Evolutionary conservation across 108 stramenopile genomes (phyloP).

Genomic region (Tribonema minus): DNA sequence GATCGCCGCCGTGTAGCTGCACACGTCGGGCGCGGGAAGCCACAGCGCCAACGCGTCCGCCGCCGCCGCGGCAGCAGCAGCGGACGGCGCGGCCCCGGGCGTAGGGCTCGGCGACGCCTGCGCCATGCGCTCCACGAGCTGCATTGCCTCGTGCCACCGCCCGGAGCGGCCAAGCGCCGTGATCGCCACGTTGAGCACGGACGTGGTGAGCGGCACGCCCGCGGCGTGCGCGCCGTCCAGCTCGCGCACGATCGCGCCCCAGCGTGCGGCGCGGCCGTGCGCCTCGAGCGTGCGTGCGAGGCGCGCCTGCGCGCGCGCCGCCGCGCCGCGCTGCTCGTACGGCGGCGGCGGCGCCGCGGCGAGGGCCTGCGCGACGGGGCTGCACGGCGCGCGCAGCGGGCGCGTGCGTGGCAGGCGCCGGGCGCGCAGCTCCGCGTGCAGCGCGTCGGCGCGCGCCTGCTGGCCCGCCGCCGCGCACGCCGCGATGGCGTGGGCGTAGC

Average conservation of each 20-base stretch:
- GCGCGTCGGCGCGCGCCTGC: too few relatives aligned
- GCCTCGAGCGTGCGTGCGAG: too few relatives aligned
- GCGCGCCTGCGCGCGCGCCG: too few relatives aligned
- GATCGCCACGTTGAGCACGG: slow-evolving; percentile 4
- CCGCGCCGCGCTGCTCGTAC: background rate
- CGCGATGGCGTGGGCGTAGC: slow-evolving; percentile 12
- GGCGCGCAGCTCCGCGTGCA: too few relatives aligned
- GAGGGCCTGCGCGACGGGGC: too few relatives aligned
- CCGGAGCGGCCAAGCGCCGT: slow-evolving; percentile 6
- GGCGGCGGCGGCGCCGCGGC: background rate
- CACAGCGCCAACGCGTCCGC: too few relatives aligned
- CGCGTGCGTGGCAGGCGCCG: too few relatives aligned
- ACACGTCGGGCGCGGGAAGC: slow-evolving; percentile 13
- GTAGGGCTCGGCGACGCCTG: background rate
- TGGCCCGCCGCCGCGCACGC: too few relatives aligned
- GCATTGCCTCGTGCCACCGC: slow-evolving; percentile 11
- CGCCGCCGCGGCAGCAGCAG: too few relatives aligned
- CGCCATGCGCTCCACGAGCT: slow-evolving; percentile 16
- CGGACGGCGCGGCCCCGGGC: too few relatives aligned
- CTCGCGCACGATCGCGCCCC: too few relatives aligned
- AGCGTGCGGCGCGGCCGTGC: too few relatives aligned
- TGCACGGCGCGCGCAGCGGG: background rate
- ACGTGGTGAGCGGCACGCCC: background rate
- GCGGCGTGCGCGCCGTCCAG: background rate
- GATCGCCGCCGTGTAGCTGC: slow-evolving; percentile 30